Percentiles rank a stretch among this genome's conserved stretches.
These are phyloP conservation scores for carrot (Daucus carota) DNA, from an alignment of 129 eudicot genomes.

Conservation along the genomic window DNA sequence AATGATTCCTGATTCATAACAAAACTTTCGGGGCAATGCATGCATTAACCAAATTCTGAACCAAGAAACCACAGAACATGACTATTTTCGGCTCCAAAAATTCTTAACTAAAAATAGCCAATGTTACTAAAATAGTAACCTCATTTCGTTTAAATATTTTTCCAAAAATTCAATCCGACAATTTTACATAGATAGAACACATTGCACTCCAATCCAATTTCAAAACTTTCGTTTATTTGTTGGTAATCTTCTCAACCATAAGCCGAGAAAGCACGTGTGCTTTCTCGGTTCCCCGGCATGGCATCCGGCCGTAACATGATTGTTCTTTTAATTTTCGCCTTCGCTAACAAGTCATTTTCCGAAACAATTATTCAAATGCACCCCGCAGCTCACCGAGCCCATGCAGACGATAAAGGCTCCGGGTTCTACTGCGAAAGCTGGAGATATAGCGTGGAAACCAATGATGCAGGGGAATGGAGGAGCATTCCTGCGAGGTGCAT, in stretches of 20 bases:
- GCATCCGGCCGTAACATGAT: conserved; percentile 24
- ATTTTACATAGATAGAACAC: neutral
- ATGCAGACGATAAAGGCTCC: neutral
- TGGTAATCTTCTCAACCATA: neutral
- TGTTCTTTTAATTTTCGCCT: conserved; percentile 29
- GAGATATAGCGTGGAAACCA: conserved; percentile 67
- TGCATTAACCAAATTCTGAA: neutral
- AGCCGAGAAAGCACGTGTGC: conserved; percentile 9
- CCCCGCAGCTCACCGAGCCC: conserved; percentile 8
- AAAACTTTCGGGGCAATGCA: neutral
- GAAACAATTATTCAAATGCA: conserved; percentile 32
- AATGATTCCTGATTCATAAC: neutral
- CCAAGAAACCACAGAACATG: neutral
- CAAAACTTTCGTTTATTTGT: neutral
- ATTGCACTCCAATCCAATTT: neutral
- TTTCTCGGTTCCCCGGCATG: conserved; percentile 28
- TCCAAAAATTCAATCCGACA: neutral
- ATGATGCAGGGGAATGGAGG: conserved; percentile 53
- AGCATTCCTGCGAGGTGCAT: conserved; percentile 47
- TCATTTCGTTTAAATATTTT: neutral
- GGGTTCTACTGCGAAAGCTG: conserved; percentile 59
- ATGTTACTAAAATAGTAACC: neutral
- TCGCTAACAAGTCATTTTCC: conserved; percentile 18
- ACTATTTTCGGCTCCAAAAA: neutral
- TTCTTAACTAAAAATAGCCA: neutral